Evolutionary conservation across 495 filamentous ascomycete genomes (phyloP), one percentile per base, ranked within the genome.

Genomic region (Podospora pseudopauciseta): DNA sequence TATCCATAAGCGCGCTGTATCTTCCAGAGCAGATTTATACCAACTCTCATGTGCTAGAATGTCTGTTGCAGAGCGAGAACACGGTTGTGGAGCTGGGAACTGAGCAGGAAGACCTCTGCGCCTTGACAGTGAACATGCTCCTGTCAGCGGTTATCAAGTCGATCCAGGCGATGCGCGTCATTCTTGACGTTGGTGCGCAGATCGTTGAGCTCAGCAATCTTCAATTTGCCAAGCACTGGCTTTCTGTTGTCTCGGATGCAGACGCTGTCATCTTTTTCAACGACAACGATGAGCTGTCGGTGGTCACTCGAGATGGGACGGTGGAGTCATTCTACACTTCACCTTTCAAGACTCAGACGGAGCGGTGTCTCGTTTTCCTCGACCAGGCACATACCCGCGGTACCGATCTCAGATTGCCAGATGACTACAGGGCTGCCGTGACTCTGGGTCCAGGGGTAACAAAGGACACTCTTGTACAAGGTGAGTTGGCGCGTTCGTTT

Each of bases 341-440:
- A 0, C 82, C 90, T 0, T 94, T 86, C 72, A 71, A 80, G 0
- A 78, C 83, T 9, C 84, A 89, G 13, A 79, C 92, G 30, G 61
- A 63, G 1, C 27, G 4, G 30, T 63, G 61, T 15, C 61, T 63
- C 3, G 61, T 63, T 4, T 63, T 89, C 71, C 80, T 94, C 2
- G 91, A 93, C 61, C 87, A 95, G 69, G 85, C 86, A 0, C 92
- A 95, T 69, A 93, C 92, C 0, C 77, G 92, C 70, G 92, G 92
- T 0, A 91, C 86, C 0, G 91, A 94, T 71, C 71, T 95, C 9
- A 88, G 84, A 69, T 72, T 95, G 3, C 91, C 91, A 0, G 65
- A 65, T 0, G 18, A 80, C 15, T 88, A 86, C 66, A 77, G 85
- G 15, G 92, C 88, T 3, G 89, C 89, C 3, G 85, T 95, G 5